Base-by-base conservation (phyloP, 1,284 basidiomycete genomes). In the Mycosarcoma maydis region DNA sequence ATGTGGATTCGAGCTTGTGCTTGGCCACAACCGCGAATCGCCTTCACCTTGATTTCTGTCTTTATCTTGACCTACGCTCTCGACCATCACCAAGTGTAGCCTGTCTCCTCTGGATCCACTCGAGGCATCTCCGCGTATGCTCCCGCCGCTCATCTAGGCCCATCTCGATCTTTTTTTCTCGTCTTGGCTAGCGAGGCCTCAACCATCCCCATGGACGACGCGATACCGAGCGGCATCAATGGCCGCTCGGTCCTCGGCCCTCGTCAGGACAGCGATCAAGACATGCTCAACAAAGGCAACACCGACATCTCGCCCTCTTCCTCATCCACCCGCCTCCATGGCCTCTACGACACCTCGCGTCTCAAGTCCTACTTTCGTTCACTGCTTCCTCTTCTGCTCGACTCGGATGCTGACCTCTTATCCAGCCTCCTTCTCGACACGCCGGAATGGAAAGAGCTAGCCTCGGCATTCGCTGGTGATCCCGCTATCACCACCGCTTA, bases 401-500 rank as follows among this genome's bases (percentile, higher is more conserved):
- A 69, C 36, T 52, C 65, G 8, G 62, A 71, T 24, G 57, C 61
- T 10, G 24, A 29, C 34, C 16, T 72, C 30, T 52, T 75, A 33
- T 54, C 58, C 17, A 29, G 53, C 7, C 46, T 49, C 2, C 61
- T 75, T 11, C 64, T 75, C 58, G 60, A 68, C 17, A 55, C 60
- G 30, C 45, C 60, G 30, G 42, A 39, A 22, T 78, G 76, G 76
- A 67, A 66, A 23, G 61, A 72, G 20, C 52, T 50, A 6, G 72
- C 72, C 1, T 30, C 49, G 16, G 22, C 48, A 9, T 78, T 78
- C 44, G 76, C 73, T 22, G 42, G 33, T 27, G 76, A 78, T 22
- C 58, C 74, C 22, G 67, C 46, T 44, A 50, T 72, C 37, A 72
- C 60, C 38, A 58, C 66, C 27, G 54, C 75, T 23, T 78, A 75